These are phyloP conservation scores for Brettanomyces custersianus DNA, from an alignment of 805 yeast genomes.

Conservation along the genomic window DNA sequence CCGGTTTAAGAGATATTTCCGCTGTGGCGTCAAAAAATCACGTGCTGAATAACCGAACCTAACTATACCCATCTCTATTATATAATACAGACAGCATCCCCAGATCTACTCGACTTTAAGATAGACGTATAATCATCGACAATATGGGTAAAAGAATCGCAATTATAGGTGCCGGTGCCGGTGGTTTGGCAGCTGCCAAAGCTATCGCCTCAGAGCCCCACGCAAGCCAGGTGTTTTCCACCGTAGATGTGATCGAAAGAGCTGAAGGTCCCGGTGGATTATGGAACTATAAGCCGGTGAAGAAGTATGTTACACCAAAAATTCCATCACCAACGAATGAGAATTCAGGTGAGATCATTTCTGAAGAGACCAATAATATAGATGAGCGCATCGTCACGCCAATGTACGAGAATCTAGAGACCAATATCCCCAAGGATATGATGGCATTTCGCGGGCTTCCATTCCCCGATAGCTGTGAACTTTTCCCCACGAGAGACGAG, in stretches of 20 bases:
- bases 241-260: slow-evolving; percentile 25
- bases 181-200: slow-evolving; percentile 26
- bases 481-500: slow-evolving; percentile 52
- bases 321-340: slow-evolving; percentile 15
- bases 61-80: too few species aligned
- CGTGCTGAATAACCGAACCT: too few species aligned
- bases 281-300: slow-evolving; percentile 24
- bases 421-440: slow-evolving; percentile 23
- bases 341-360: slow-evolving; percentile 10
- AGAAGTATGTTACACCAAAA: slow-evolving; percentile 16
- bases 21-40: too few species aligned
- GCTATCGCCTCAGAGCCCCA: slow-evolving; percentile 26
- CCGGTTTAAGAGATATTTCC: too few species aligned
- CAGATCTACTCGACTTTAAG: too few species aligned
- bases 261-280: slow-evolving; percentile 24
- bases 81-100: too few species aligned
- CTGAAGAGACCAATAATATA: slow-evolving; percentile 7
- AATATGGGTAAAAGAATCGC: too few species aligned
- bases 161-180: slow-evolving; percentile 28
- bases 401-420: slow-evolving; percentile 27
- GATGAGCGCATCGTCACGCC: slow-evolving; percentile 22
- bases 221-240: slow-evolving; percentile 11
- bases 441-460: slow-evolving; percentile 24
- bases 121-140: too few species aligned
- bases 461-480: slow-evolving; percentile 29